Evolutionary conservation across 371 early-diverging fungal genomes (phyloP), one percentile per base, ranked within the genome.

Genomic region (Smittium mucronatum): DNA sequence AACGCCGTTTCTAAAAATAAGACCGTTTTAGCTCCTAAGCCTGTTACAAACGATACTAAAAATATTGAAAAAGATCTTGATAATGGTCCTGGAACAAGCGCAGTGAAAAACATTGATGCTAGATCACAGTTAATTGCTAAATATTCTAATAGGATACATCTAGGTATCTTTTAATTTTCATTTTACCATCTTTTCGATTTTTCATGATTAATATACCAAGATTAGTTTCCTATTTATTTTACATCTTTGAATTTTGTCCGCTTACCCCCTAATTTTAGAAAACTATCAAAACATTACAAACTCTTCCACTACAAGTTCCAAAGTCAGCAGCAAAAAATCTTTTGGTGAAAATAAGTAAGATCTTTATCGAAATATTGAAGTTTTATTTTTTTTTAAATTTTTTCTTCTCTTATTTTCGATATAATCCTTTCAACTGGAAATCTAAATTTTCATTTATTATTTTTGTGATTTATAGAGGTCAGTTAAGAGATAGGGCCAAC

Each of bases 401-500:
- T n/a, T n/a, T n/a, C n/a, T n/a, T n/a, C n/a, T n/a, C n/a, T n/a
- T n/a, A n/a, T n/a, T n/a, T n/a, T n/a, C n/a, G n/a, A n/a, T n/a
- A n/a, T n/a, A n/a, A n/a, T n/a, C n/a, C n/a, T n/a, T n/a, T n/a
- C n/a, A n/a, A n/a, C n/a, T n/a, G n/a, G n/a, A n/a, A n/a, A n/a
- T n/a, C n/a, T n/a, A n/a, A n/a, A n/a, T n/a, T n/a, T n/a, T n/a
- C n/a, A n/a, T n/a, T n/a, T n/a, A n/a, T n/a, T n/a, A n/a, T n/a
- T n/a, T 47, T 11, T 47, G 5, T 47, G 21, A 11, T 47, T 1
- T 25, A 63, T n/a, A 67, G 63, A 21, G 69, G 70, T 28, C 78
- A 70, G 25, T 71, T 71, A 47, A 88, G 82, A 58, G 99, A 99
- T 81, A 97, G 96, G 77, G 82, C 98, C 0, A 97, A 99, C 74